phyloP scores from a whole-genome alignment of 768 basidiomycete genomes.

The Lactifluus rugatus region DNA sequence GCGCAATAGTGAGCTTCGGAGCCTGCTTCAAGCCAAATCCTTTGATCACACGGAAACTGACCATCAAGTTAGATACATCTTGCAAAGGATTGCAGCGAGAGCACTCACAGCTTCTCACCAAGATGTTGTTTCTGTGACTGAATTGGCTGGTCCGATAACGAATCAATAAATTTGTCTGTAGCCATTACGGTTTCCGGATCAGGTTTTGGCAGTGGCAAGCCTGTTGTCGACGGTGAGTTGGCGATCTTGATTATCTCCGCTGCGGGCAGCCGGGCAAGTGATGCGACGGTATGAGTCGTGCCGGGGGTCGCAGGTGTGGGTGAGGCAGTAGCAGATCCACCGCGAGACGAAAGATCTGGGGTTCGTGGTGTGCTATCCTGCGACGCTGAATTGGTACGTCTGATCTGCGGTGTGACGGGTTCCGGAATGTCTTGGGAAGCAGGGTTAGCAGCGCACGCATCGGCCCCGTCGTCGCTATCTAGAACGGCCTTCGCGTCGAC shows the following conservation, averaged over 20 bases:
- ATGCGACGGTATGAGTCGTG: constrained; percentile 51
- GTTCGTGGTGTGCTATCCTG: constrained; percentile 53
- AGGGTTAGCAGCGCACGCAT: constrained; percentile 29
- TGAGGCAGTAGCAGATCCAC: constrained; percentile 61
- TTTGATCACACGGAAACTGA: constrained; percentile 50
- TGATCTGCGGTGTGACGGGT: constrained; percentile 56
- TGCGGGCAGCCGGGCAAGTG: constrained; percentile 66
- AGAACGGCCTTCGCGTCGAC: constrained; percentile 75
- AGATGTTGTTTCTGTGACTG: constrained; percentile 78
- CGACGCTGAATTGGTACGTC: constrained; percentile 26
- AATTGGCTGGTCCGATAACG: constrained; percentile 55
- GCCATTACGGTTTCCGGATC: constrained; percentile 32
- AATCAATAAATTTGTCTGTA: constrained; percentile 58
- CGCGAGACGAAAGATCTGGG: constrained; percentile 66
- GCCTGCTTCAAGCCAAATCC: constrained; percentile 75
- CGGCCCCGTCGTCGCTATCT: constrained; percentile 58
- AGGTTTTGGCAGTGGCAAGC: constrained; percentile 23
- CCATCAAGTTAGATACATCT: not conserved
- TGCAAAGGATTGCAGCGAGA: constrained; percentile 13
- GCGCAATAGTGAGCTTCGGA: constrained; percentile 77
- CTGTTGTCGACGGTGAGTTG: constrained; percentile 36
- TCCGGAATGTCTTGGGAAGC: constrained; percentile 20
- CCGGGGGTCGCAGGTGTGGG: constrained; percentile 58
- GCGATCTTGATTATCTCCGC: constrained; percentile 64
- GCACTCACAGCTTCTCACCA: constrained; percentile 62